phyloP scores from a whole-genome alignment of 2,329 filamentous ascomycete genomes.

The Bipolaris oryzae region DNA sequence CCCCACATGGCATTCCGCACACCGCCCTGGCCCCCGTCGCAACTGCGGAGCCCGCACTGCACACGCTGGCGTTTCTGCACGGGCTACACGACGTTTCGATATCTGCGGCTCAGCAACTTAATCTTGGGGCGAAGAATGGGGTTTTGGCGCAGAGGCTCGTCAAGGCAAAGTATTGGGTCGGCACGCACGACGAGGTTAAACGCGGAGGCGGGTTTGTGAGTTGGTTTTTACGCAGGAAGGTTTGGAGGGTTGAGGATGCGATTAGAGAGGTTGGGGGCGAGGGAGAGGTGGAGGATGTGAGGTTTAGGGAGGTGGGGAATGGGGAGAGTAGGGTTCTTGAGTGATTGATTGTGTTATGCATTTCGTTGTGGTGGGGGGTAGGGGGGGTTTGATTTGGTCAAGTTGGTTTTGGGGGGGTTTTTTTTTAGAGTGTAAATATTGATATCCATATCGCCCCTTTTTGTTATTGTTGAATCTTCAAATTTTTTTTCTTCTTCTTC shows the following conservation, averaged over 20 bases:
- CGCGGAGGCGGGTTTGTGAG: constrained; percentile 62
- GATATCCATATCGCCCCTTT: neutral
- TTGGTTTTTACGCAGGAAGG: constrained; percentile 54
- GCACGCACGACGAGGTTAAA: constrained; percentile 70
- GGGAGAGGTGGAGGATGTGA: constrained; percentile 40
- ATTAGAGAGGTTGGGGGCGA: constrained; percentile 55
- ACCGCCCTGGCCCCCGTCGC: constrained; percentile 54
- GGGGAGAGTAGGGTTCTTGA: constrained; percentile 61
- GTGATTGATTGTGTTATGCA: constrained; percentile 21
- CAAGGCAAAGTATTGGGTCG: constrained; percentile 66
- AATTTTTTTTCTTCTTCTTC: too few relatives aligned
- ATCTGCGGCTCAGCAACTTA: constrained; percentile 61
- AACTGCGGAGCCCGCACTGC: constrained; percentile 54
- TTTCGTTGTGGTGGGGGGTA: too few relatives aligned
- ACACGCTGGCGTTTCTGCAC: constrained; percentile 65
- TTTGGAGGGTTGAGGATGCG: constrained; percentile 55
- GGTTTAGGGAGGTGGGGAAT: constrained; percentile 58
- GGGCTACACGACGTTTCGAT: constrained; percentile 67
- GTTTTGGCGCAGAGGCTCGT: constrained; percentile 60
- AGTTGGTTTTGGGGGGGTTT: too few relatives aligned
- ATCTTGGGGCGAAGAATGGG: constrained; percentile 68
- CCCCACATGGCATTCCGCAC: constrained; percentile 65
- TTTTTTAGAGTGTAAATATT: neutral
- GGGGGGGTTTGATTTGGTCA: too few relatives aligned
- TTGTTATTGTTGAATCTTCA: too few relatives aligned